Evolutionary conservation across 176 grass and related monocot genomes (phyloP), one percentile per base, ranked within the genome.

Genomic region (Avena sativa): DNA sequence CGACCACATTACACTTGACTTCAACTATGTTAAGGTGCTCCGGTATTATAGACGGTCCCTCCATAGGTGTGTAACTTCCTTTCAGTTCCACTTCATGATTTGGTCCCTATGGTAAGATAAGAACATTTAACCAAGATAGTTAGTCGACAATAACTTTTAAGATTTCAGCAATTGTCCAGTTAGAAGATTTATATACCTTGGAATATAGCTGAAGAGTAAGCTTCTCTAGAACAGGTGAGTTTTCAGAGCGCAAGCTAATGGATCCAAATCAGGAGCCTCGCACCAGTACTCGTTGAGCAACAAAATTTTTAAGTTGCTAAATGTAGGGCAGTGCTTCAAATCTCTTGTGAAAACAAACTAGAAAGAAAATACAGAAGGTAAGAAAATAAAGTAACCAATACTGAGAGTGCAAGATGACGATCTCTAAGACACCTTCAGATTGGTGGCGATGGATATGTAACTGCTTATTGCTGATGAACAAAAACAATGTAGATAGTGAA

Each of bases 251-350:
- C 75, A 79, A 30, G 10, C 2, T 8, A 86, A 14, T 19, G 49
- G 48, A 58, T 10, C 10, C 1, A 86, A 53, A 10, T 69, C 49
- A 69, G 21, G 6, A 70, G 46, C 17, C 5, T 20, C 61, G 26
- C 48, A 79, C 62, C 47, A 57, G 50, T 51, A 77, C 2, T 64
- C 48, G 9, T 51, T 30, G 34, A 86, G 74, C 20, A 79, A 12
- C 32, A 86, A 78, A 86, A 30, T 78, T 74, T 78, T 86, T 12
- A 67, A 40, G 11, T 68, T 78, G 14, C 20, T 68, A 46, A 86
- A 78, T 57, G 6, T 86, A 57, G 84, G 74, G 34, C 84, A 78
- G 1, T 15, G 25, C 20, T 19, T 68, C 74, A 52, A 53, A 40
- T 85, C 62, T 21, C 60, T 78, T 69, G 8, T 56, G 8, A 86